A percentile compares a stretch with the other conserved stretches of the same genome.
Conservation (phyloP, 805 yeast genomes). For the Candida nitratophila region DNA sequence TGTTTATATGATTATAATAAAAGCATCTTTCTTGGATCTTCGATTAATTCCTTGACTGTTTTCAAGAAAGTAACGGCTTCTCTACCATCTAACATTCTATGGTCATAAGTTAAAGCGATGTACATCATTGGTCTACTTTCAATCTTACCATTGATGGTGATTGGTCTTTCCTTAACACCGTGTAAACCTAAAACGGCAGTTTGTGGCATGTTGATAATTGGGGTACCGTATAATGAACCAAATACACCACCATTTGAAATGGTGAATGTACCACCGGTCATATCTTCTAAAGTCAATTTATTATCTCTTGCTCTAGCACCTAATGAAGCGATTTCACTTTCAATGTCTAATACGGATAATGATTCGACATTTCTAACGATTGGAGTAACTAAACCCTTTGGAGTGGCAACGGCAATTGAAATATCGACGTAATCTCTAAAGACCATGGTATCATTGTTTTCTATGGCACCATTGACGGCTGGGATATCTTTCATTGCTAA, state of each 20-base stretch:
- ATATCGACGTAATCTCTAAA: conserved; percentile 95
- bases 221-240: conserved; percentile 96
- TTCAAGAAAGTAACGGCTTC: conserved; percentile 96
- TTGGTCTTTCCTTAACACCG: conserved; percentile 96
- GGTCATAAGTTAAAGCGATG: conserved; percentile 96
- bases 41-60: conserved; percentile 93
- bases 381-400: conserved; percentile 98
- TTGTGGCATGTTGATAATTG: conserved; percentile 97
- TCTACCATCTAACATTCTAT: conserved; percentile 96
- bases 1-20: conserved; percentile 25
- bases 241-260: conserved; percentile 99
- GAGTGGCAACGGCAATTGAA: conserved; percentile 96
- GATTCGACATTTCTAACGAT: conserved; percentile 96
- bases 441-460: conserved; percentile 84
- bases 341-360: conserved; percentile 79
- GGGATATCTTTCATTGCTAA: conserved; percentile 94
- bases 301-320: conserved; percentile 96
- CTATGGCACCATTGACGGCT: conserved; percentile 92
- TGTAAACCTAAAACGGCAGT: conserved; percentile 97
- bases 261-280: conserved; percentile 99
- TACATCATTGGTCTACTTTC: conserved; percentile 99
- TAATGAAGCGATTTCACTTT: conserved; percentile 71
- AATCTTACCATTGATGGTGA: conserved; percentile 90
- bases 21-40: conserved; percentile 98
- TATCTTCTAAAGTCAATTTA: conserved; percentile 92